phyloP scores from a whole-genome alignment of 768 basidiomycete genomes.

The Phanerochaete sordida region DNA sequence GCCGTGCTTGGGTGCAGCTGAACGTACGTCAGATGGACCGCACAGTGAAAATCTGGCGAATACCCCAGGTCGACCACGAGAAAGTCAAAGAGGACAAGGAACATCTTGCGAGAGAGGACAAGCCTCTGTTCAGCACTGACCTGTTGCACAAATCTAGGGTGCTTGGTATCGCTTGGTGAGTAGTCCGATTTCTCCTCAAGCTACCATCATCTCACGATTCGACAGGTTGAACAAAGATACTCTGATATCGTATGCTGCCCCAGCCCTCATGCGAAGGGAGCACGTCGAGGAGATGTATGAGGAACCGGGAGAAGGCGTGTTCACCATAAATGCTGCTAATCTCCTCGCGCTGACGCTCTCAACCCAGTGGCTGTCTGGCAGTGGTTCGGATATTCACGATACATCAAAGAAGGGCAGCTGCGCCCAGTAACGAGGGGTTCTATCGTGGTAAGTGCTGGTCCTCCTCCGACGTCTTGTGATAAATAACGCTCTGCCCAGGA shows the following conservation, averaged over 20 bases:
- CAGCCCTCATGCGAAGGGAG: conserved; percentile 20
- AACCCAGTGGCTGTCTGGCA: conserved; percentile 57
- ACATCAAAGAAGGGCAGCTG: conserved; percentile 45
- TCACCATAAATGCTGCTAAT: conserved; percentile 46
- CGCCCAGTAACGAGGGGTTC: conserved; percentile 48
- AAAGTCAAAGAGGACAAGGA: conserved; percentile 9
- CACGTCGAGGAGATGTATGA: conserved; percentile 18
- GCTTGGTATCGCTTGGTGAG: conserved; percentile 61
- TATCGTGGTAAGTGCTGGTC: conserved; percentile 46
- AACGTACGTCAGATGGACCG: conserved; percentile 55
- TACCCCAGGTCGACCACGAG: conserved; percentile 37
- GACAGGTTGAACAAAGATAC: conserved; percentile 54
- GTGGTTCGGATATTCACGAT: conserved; percentile 65
- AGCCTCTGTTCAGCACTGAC: conserved; percentile 70
- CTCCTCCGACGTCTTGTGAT: background rate
- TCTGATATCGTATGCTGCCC: conserved; percentile 28
- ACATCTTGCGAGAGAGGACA: conserved; percentile 57
- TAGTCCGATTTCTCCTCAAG: background rate
- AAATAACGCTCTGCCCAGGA: conserved; percentile 42
- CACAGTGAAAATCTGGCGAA: conserved; percentile 71
- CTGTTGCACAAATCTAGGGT: conserved; percentile 64
- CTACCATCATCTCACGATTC: background rate
- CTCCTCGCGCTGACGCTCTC: background rate
- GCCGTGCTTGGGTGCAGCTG: background rate
- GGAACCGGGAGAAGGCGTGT: conserved; percentile 21